Percentiles rank a stretch among this genome's conserved stretches.
Conservation (phyloP, 495 filamentous ascomycete species). For the Coniosporium apollinis region DNA sequence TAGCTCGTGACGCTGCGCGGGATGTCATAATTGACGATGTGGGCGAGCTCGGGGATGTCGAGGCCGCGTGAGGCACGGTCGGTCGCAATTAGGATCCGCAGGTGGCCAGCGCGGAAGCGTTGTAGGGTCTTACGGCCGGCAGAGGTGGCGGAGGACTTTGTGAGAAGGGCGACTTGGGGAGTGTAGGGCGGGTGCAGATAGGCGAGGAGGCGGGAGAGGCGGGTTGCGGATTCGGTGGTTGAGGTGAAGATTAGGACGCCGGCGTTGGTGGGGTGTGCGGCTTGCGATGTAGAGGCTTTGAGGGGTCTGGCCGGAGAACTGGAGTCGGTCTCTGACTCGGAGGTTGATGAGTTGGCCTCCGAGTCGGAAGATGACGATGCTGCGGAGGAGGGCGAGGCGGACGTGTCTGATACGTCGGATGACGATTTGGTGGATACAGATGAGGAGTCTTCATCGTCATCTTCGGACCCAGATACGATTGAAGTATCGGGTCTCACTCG, state of each 20-base stretch:
- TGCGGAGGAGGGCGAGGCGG: neutral
- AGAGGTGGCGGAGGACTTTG: slow-evolving; percentile 53
- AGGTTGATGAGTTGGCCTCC: slow-evolving; percentile 2
- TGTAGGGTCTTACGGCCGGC: slow-evolving; percentile 43
- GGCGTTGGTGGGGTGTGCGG: slow-evolving; percentile 6
- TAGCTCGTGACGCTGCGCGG: slow-evolving; percentile 66
- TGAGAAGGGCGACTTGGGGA: slow-evolving; percentile 47
- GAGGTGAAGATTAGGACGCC: slow-evolving; percentile 73
- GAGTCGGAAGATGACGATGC: slow-evolving; percentile 7
- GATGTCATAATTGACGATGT: slow-evolving; percentile 91
- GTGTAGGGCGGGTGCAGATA: slow-evolving; percentile 44
- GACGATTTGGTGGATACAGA: slow-evolving; percentile 2
- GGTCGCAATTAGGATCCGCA: slow-evolving; percentile 68
- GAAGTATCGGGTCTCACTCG: too few relatives aligned
- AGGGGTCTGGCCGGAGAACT: neutral
- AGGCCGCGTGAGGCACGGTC: slow-evolving; percentile 86
- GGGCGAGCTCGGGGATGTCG: slow-evolving; percentile 60
- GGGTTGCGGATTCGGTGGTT: slow-evolving; percentile 65
- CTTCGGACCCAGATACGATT: too few relatives aligned
- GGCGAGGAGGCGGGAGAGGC: slow-evolving; percentile 58
- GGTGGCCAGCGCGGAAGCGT: slow-evolving; percentile 43
- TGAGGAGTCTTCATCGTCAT: neutral
- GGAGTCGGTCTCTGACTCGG: slow-evolving; percentile 17
- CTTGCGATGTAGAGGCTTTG: slow-evolving; percentile 2
- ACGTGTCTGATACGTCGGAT: neutral